Conservation (phyloP, 805 yeast species). For the Pichia phayaonensis region DNA sequence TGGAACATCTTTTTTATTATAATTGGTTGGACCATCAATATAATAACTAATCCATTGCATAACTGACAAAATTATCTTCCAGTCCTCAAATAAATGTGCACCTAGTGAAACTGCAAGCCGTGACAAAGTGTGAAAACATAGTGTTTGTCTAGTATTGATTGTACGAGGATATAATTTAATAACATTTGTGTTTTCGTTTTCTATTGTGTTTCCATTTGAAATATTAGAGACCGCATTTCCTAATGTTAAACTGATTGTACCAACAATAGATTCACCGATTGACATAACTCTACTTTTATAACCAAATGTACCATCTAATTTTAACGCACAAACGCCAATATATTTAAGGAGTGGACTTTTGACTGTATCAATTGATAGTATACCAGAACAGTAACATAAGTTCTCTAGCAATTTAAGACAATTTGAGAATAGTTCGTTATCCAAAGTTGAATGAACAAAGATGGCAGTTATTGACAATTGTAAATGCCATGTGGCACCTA, state of each 20-base stretch:
- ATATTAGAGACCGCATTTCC: constrained; percentile 30
- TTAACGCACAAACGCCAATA: constrained; percentile 40
- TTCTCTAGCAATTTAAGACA: constrained; percentile 71
- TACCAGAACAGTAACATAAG: constrained; percentile 75
- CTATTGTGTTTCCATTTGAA: constrained; percentile 7
- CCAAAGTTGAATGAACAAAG: constrained; percentile 60
- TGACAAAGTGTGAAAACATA: constrained; percentile 69
- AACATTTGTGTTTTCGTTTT: constrained; percentile 1
- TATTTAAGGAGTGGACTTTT: constrained; percentile 50
- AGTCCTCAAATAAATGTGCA: constrained; percentile 54
- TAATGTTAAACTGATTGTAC: constrained; percentile 38
- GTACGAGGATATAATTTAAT: constrained; percentile 31
- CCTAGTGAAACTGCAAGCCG: constrained; percentile 81
- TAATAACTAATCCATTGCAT: constrained; percentile 75
- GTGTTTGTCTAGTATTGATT: constrained; percentile 60
- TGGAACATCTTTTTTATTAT: constrained; percentile 34
- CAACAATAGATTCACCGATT: constrained; percentile 45
- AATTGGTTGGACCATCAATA: constrained; percentile 51
- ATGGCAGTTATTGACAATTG: constrained; percentile 39
- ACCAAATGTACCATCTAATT: constrained; percentile 28
- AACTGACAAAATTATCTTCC: constrained; percentile 57
- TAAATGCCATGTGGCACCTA: constrained; percentile 30
- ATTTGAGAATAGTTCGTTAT: constrained; percentile 59
- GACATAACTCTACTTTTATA: constrained; percentile 33
- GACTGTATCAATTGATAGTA: constrained; percentile 47